Evolutionary conservation across 2,329 filamentous ascomycete genomes (phyloP).

Genomic region (Fusarium robinianum): DNA sequence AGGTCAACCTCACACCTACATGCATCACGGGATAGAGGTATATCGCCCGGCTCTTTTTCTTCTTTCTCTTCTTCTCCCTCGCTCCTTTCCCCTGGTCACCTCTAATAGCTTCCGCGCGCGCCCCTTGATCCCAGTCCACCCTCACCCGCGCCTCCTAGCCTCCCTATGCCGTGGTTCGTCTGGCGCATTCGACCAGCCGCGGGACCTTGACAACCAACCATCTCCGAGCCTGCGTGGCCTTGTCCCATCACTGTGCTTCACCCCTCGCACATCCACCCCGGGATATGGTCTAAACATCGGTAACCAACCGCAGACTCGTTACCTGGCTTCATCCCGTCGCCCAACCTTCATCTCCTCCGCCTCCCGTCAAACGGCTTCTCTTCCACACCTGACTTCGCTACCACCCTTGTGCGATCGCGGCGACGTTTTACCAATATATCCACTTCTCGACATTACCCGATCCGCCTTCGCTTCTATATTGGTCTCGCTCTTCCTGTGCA

Average conservation of each 20-base stretch:
- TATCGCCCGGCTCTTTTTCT: constrained; percentile 9
- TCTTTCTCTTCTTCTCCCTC: not conserved
- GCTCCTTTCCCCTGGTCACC: not conserved
- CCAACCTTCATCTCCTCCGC: too few species aligned
- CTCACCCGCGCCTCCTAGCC: constrained; percentile 7
- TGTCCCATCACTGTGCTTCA: constrained; percentile 2
- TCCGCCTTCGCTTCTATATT: constrained; percentile 6
- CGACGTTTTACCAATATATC: too few species aligned
- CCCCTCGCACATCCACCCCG: constrained; percentile 10
- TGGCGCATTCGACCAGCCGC: constrained; percentile 34
- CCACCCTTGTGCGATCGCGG: too few species aligned
- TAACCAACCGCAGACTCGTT: constrained; percentile 25
- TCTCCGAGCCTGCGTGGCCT: constrained; percentile 32
- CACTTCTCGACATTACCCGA: constrained; percentile 14
- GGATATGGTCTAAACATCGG: constrained; percentile 33
- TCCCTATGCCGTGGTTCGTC: constrained; percentile 34
- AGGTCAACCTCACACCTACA: constrained; percentile 18
- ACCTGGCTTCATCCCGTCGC: too few species aligned
- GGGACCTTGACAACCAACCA: constrained; percentile 32
- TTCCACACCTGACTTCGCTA: too few species aligned
- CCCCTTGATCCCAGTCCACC: not conserved
- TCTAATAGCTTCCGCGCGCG: not conserved
- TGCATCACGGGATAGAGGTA: constrained; percentile 16
- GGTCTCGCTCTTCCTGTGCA: constrained; percentile 9
- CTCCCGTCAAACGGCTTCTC: too few species aligned